Evolutionary conservation across 345 rosid genomes (phyloP).

Genomic region (Eucalyptus camaldulensis): DNA sequence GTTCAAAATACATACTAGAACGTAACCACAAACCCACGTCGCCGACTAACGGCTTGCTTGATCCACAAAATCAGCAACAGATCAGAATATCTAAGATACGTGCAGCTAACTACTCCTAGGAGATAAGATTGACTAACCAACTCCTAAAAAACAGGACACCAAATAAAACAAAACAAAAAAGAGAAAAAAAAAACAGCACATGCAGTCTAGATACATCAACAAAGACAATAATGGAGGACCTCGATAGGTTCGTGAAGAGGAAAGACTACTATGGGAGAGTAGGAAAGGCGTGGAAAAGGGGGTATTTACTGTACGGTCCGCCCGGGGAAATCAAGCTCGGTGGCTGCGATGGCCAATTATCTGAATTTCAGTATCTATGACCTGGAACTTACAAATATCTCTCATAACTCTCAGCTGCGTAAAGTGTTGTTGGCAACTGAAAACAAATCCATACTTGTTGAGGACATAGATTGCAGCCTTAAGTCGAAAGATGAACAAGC

Average conservation of each 20-base stretch:
- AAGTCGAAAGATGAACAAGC: not conserved
- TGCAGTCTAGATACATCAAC: too few relatives aligned
- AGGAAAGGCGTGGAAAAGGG: slow-evolving; percentile 85
- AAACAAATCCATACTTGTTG: slow-evolving; percentile 57
- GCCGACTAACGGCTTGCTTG: too few relatives aligned
- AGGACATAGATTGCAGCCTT: slow-evolving; percentile 54
- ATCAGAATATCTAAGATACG: too few relatives aligned
- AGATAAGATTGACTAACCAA: too few relatives aligned
- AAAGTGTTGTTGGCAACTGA: slow-evolving; percentile 38
- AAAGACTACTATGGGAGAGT: slow-evolving; percentile 45
- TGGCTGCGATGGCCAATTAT: slow-evolving; percentile 79
- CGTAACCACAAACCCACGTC: too few relatives aligned
- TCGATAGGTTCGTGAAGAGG: slow-evolving; percentile 46
- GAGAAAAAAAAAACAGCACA: too few relatives aligned
- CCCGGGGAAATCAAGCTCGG: slow-evolving; percentile 72
- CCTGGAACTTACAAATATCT: slow-evolving; percentile 32
- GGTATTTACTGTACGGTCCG: slow-evolving; percentile 54
- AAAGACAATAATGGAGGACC: slow-evolving; percentile 38
- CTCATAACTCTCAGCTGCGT: slow-evolving; percentile 30
- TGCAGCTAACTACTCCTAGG: too few relatives aligned
- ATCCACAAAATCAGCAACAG: too few relatives aligned
- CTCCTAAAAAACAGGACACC: too few relatives aligned
- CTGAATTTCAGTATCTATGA: slow-evolving; percentile 62
- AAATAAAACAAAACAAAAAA: too few relatives aligned
- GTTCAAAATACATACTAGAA: too few relatives aligned